A percentile compares a stretch with the other conserved stretches of the same genome.
Conservation (phyloP, 78 protist genomes). For the Corallochytrium limacisporum region DNA sequence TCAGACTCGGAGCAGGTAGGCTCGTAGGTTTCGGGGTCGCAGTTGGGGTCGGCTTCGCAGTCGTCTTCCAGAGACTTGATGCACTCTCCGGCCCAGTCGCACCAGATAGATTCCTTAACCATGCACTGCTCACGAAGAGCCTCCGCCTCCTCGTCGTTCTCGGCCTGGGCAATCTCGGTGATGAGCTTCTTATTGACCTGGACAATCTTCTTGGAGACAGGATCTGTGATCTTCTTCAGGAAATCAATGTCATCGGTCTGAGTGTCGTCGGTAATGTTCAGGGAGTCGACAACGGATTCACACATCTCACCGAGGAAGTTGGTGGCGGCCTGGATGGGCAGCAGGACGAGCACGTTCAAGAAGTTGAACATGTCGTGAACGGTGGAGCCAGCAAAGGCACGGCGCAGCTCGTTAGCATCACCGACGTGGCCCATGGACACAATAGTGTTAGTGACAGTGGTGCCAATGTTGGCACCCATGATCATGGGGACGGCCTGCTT, state of each 20-base stretch:
- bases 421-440: conserved; percentile 14
- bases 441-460: conserved; percentile 10
- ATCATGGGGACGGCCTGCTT: conserved; percentile 22
- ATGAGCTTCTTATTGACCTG: conserved; percentile 4
- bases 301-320: not conserved
- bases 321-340: conserved; percentile 12
- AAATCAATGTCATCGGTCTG: conserved; percentile 8
- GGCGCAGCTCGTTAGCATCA: not conserved
- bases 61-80: no score
- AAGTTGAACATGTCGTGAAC: conserved; percentile 22
- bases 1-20: conserved; percentile 7
- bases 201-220: conserved; percentile 1
- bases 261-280: not conserved
- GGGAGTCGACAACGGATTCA: not conserved
- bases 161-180: not conserved
- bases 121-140: not conserved
- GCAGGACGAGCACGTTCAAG: not conserved
- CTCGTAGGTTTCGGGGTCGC: not conserved
- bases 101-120: conserved; percentile 5
- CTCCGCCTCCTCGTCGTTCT: not conserved
- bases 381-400: conserved; percentile 18
- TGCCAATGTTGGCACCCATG: conserved; percentile 16
- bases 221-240: not conserved
- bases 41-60: not conserved
- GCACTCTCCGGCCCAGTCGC: no score